A percentile compares a stretch with the other conserved stretches of the same genome.
Evolutionary conservation across 2,329 filamentous ascomycete species (phyloP).

Genomic region (Colletotrichum sp.): DNA sequence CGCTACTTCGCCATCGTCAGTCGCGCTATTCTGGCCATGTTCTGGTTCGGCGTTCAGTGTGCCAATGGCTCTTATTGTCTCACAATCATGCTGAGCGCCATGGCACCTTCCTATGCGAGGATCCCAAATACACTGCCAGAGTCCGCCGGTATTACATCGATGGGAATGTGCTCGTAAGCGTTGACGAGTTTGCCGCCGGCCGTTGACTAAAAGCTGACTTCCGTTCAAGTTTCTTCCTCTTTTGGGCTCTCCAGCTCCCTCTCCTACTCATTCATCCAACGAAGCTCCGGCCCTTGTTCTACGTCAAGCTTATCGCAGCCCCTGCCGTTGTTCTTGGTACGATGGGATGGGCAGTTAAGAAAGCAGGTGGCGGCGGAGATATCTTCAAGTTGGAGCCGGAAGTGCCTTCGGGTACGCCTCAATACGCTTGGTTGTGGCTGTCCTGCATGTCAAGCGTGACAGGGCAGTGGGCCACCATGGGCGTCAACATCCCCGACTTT

Average conservation of each 20-base stretch:
- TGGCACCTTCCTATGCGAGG: conserved; percentile 60
- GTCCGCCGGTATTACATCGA: conserved; percentile 52
- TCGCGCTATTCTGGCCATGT: conserved; percentile 49
- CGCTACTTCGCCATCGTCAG: conserved; percentile 38
- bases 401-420: conserved; percentile 1
- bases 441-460: conserved; percentile 21
- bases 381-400: conserved; percentile 20
- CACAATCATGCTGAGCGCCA: conserved; percentile 44
- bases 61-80: conserved; percentile 3
- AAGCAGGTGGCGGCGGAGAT: conserved; percentile 22
- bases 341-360: conserved; percentile 23
- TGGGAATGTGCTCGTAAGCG: conserved; percentile 20
- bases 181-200: background rate
- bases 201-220: background rate
- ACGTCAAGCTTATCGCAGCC: conserved; percentile 47
- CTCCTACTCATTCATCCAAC: conserved; percentile 61
- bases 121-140: conserved; percentile 57
- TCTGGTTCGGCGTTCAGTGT: conserved; percentile 67
- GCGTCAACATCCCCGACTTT: conserved; percentile 53
- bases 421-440: conserved; percentile 18
- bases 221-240: conserved; percentile 57
- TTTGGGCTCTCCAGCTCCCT: conserved; percentile 59
- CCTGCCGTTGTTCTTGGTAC: conserved; percentile 19
- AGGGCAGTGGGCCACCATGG: conserved; percentile 33
- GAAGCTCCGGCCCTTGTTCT: conserved; percentile 56